Percentiles rank a stretch among this genome's conserved stretches.
These are phyloP conservation scores for Poterioochromonas sp. DNA, from an alignment of 352 stramenopile species.

Conservation along the genomic window DNA sequence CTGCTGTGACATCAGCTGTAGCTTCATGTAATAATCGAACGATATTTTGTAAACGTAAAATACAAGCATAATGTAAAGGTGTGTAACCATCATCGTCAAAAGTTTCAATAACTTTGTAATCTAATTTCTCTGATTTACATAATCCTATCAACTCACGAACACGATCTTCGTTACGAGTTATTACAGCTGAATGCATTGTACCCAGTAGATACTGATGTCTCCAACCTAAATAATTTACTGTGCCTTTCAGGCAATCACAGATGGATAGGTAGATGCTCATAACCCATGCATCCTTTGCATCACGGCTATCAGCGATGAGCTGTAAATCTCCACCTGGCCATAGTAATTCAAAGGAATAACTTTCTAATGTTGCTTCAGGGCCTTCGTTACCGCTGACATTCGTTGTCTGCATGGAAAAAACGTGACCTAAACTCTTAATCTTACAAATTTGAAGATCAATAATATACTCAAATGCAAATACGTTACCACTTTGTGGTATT, in stretches of 20 bases:
- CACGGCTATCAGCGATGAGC: neutral
- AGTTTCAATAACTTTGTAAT: neutral
- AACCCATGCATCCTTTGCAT: slow-evolving; percentile 4
- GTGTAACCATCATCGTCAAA: slow-evolving; percentile 19
- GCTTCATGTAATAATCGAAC: slow-evolving; percentile 7
- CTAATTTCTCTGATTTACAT: neutral
- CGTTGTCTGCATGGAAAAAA: neutral
- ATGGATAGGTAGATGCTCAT: neutral
- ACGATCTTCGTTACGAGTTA: neutral
- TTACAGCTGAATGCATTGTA: slow-evolving; percentile 19
- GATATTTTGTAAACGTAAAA: slow-evolving; percentile 10
- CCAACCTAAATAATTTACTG: neutral
- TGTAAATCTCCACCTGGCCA: neutral
- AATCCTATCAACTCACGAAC: neutral
- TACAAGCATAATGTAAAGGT: slow-evolving; percentile 25
- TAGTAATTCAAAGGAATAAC: neutral
- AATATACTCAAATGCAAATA: neutral
- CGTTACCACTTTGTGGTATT: neutral
- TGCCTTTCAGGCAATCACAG: neutral
- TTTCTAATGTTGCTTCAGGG: neutral
- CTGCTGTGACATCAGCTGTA: slow-evolving; percentile 6
- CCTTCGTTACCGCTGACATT: neutral
- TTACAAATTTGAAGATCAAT: slow-evolving; percentile 15
- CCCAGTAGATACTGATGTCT: slow-evolving; percentile 29
- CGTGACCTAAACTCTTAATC: neutral